These are phyloP conservation scores for Kodamaea sp. DNA, from an alignment of 1,139 yeast species.

Conservation along the genomic window DNA sequence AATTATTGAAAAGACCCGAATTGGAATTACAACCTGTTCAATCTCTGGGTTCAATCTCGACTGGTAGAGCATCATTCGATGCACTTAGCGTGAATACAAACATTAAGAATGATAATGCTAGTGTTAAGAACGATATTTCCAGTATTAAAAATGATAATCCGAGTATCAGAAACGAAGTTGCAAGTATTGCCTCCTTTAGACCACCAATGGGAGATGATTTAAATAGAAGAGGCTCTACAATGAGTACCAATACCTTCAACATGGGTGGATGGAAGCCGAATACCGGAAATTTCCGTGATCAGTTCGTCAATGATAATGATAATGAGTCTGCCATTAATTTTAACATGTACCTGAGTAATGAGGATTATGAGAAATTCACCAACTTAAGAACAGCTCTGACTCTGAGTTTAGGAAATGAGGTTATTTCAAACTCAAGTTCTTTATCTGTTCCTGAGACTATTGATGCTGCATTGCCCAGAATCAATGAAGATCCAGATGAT, in stretches of 20 bases:
- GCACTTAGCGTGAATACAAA: neutral
- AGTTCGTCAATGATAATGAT: constrained; percentile 47
- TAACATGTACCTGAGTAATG: constrained; percentile 24
- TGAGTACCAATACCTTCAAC: constrained; percentile 39
- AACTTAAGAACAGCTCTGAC: constrained; percentile 25
- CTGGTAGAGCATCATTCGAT: constrained; percentile 8
- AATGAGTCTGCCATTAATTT: constrained; percentile 38
- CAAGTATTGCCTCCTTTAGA: constrained; percentile 21
- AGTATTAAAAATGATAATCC: constrained; percentile 6
- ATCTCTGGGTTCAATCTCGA: constrained; percentile 7
- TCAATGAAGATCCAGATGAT: constrained; percentile 32
- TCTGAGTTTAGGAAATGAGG: constrained; percentile 19
- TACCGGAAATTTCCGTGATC: constrained; percentile 47
- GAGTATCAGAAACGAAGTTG: constrained; percentile 6
- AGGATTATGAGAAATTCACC: constrained; percentile 33
- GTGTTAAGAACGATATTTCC: constrained; percentile 4
- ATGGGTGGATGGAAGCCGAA: constrained; percentile 55
- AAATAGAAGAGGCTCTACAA: constrained; percentile 33
- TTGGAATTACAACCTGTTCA: constrained; percentile 4
- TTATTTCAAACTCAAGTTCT: constrained; percentile 26
- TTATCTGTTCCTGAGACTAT: constrained; percentile 43
- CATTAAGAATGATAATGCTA: neutral
- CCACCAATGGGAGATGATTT: constrained; percentile 4
- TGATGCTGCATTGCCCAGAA: constrained; percentile 39
- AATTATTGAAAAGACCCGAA: constrained; percentile 1